phyloP scores from a whole-genome alignment of 805 yeast genomes.

The Ogataea parapolymorpha region DNA sequence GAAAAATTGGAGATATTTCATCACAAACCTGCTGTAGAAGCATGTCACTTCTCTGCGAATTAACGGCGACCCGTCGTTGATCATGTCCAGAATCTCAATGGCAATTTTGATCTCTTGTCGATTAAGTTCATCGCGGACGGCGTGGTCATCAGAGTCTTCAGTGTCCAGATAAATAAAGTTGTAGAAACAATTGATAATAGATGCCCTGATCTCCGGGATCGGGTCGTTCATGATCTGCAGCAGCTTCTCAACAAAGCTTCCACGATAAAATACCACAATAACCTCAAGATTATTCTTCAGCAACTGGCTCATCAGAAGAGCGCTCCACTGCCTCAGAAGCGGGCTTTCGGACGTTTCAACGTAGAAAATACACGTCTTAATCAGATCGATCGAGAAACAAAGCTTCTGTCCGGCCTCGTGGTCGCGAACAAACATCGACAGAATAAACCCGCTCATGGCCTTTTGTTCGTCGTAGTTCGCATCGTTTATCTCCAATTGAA shows the following conservation, averaged over 20 bases:
- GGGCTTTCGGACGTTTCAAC: slow-evolving; percentile 78
- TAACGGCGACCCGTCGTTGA: slow-evolving; percentile 85
- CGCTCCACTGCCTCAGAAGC: slow-evolving; percentile 88
- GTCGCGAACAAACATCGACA: slow-evolving; percentile 80
- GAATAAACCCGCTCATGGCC: slow-evolving; percentile 92
- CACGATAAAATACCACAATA: slow-evolving; percentile 64
- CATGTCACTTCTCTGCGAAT: slow-evolving; percentile 83
- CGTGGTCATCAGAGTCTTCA: slow-evolving; percentile 24
- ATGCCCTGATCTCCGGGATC: slow-evolving; percentile 91
- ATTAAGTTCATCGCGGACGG: slow-evolving; percentile 41
- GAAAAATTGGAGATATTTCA: slow-evolving; percentile 68
- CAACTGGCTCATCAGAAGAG: slow-evolving; percentile 70
- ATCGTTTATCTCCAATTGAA: slow-evolving; percentile 30
- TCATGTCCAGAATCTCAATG: slow-evolving; percentile 57
- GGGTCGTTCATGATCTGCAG: slow-evolving; percentile 72
- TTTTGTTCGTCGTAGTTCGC: slow-evolving; percentile 75
- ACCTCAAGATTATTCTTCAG: slow-evolving; percentile 74
- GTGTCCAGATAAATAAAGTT: slow-evolving; percentile 53
- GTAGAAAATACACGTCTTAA: slow-evolving; percentile 62
- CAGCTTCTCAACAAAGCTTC: slow-evolving; percentile 56
- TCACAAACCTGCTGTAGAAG: slow-evolving; percentile 70
- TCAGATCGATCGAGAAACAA: slow-evolving; percentile 70
- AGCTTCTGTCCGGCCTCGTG: slow-evolving; percentile 76
- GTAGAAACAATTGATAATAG: slow-evolving; percentile 70
- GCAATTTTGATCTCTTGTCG: slow-evolving; percentile 72